Base-by-base conservation (phyloP, 148 eudicot genomes). In the Vaccinium corymbosum region DNA sequence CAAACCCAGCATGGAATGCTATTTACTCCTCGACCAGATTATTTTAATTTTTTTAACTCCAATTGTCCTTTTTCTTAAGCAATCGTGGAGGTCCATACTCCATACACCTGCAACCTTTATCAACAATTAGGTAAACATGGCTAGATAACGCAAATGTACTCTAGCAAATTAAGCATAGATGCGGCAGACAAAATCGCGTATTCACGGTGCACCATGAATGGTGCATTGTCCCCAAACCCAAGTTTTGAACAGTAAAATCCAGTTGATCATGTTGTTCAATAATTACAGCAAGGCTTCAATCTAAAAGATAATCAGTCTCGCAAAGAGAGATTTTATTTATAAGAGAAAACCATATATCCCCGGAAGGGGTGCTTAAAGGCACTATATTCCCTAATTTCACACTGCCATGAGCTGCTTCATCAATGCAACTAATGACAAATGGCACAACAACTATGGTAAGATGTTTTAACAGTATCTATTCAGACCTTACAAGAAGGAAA, bases 401-500 rank as follows among this genome's bases (percentile, higher is more conserved):
- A 52, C 12, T 15, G 14, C 8, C 12, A 56, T 7, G 1, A 17
- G 68, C 13, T 55, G 25, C 68, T 25, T 32, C 13, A 8, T 79
- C 49, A 20, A 79, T 32, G n/a, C 68, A 56, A 13, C 71, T 64
- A 64, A 64, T 22, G 29, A 64, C 6, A 64, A 64, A 64, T 22
- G 71, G 71, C 55, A 57, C 78, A 13, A 20, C 20, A 42, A 20
- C 53, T 7, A 75, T 42, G 15, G 32, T 19, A 55, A 72, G 14
- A n/a, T 20, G 73, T 8, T n/a, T 25, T 10, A 82, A 1, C 48
- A 62, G 20, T 53, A 22, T 72, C 12, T 35, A 66, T 29, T 52
- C 91, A 86, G 80, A 97, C 99, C 99, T 97, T 91, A 88, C 80
- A 82, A 81, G 95, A 92, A 85, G 95, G 93, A 61, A 88, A 93